Evolutionary conservation across 257 asterid species (phyloP), one percentile per base, ranked within the genome.

Genomic region (Verbena officinalis): DNA sequence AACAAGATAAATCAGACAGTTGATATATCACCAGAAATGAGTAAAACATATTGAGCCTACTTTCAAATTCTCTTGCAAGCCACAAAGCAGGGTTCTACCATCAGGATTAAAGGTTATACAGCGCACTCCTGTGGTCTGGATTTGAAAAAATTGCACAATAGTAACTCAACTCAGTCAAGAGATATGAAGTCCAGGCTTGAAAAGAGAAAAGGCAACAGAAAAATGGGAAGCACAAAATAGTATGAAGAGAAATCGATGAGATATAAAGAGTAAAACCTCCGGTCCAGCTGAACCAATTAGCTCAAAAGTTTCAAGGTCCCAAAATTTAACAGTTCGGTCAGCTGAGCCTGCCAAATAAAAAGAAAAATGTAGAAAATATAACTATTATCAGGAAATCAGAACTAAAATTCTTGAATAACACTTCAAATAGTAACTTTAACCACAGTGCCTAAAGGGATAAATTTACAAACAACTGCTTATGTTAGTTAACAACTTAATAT

Each of bases 241-340:
- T 16, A 23, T 58, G 42, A 67, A 68, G 23, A 67, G 12, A 54
- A 38, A 22, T 21, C 7, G 24, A 45, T 66, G 65, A 45, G 36
- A 73, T 64, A 45, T 27, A 59, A 65, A 44, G 52, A 27, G 55
- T 51, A 64, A 65, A 70, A 93, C 99, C 99, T 90, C 99, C 4
- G 99, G 94, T 54, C 95, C 99, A 65, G 97, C 81, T 63, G 96
- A 93, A 65, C 99, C 96, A 68, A 93, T 90, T 50, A 84, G 95
- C 80, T 93, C 99, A 86, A 93, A 93, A 67, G 99, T 90, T 85
- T 93, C 99, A 71, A 93, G 97, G 75, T 93, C 99, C 99, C 99
- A 93, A 75, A 93, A 90, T 70, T 90, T 93, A 66, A 93, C 99
- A 50, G 99, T 90, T 81, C 75, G 83, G 77, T 93, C 99, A 73